Evolutionary conservation across 139 green algal genomes (phyloP), one percentile per base, ranked within the genome.

Genomic region (Coccomyxa sp.): DNA sequence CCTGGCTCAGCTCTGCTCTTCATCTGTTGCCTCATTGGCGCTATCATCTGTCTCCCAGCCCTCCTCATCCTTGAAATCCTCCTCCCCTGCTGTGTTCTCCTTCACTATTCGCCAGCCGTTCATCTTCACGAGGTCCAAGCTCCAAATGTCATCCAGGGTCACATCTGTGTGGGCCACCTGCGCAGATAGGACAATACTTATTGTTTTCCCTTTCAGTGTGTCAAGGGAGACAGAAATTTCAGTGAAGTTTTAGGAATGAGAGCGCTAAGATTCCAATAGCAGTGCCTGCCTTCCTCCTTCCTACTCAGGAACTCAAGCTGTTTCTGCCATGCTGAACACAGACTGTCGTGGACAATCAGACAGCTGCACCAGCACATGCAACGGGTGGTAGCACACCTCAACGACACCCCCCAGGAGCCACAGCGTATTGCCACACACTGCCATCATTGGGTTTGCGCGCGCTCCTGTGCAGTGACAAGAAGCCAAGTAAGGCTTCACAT

Each of bases 131-230:
- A 98, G 82, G 83, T 98, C 90, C 10, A 99, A 80, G 27, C 68
- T 76, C 94, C 95, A 99, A 50, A 99, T 78, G 83, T 99, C 95
- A 80, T 98, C 95, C 79, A 99, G 83, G 10, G 93, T 95, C 9
- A 99, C 79, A 81, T 98, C 94, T 7, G 81, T 80, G 77, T 90
- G 85, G 27, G 76, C 76, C 14, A 81, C 58, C 83, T 82, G 69
- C 68, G 31, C 2, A 4, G 8, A n/a, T n/a, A n/a, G n/a, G n/a
- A n/a, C n/a, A n/a, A n/a, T n/a, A n/a, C n/a, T n/a, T n/a, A n/a
- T n/a, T n/a, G n/a, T n/a, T n/a, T n/a, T n/a, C n/a, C n/a, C n/a
- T n/a, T n/a, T n/a, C n/a, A n/a, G n/a, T n/a, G n/a, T n/a, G n/a
- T n/a, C n/a, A n/a, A n/a, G n/a, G n/a, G n/a, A n/a, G n/a, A n/a